Evolutionary conservation across 2,329 filamentous ascomycete genomes (phyloP).

Genomic region (Ascochyta viciae-villosae): DNA sequence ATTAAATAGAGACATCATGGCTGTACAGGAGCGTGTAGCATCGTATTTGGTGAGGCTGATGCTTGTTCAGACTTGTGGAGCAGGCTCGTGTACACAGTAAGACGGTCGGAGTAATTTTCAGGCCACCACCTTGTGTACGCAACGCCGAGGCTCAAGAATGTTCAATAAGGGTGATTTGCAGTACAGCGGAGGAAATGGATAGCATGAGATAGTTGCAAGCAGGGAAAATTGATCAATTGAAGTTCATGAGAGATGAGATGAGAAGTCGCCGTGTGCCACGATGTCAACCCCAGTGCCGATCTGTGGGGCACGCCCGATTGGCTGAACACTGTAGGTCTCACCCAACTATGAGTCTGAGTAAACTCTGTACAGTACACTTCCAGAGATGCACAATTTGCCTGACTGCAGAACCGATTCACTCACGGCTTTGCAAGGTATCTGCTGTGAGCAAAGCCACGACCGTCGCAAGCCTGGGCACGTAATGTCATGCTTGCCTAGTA

Average conservation of each 20-base stretch:
- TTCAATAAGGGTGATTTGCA: too few species aligned
- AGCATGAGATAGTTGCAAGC: too few species aligned
- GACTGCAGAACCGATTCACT: too few species aligned
- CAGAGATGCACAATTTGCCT: too few species aligned
- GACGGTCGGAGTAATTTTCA: constrained; percentile 1
- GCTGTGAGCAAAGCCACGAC: too few species aligned
- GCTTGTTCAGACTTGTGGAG: not conserved
- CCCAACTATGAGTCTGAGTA: too few species aligned
- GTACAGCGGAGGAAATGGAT: too few species aligned
- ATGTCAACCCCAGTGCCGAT: not conserved
- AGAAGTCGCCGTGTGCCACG: not conserved
- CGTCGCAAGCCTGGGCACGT: not conserved
- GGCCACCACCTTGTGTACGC: not conserved
- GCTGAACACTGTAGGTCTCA: too few species aligned
- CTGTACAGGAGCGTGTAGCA: not conserved
- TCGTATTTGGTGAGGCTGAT: not conserved
- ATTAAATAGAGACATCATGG: constrained; percentile 5
- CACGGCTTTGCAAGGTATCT: not conserved
- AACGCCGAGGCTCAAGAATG: too few species aligned
- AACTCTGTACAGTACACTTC: not conserved
- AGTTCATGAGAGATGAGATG: not conserved
- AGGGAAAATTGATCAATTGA: not conserved
- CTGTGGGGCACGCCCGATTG: constrained; percentile 3
- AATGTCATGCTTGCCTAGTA: not conserved
- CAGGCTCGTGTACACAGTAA: not conserved